Evolutionary conservation across 2,329 filamentous ascomycete species (phyloP).

Genomic region (Arachnomyces sp.): DNA sequence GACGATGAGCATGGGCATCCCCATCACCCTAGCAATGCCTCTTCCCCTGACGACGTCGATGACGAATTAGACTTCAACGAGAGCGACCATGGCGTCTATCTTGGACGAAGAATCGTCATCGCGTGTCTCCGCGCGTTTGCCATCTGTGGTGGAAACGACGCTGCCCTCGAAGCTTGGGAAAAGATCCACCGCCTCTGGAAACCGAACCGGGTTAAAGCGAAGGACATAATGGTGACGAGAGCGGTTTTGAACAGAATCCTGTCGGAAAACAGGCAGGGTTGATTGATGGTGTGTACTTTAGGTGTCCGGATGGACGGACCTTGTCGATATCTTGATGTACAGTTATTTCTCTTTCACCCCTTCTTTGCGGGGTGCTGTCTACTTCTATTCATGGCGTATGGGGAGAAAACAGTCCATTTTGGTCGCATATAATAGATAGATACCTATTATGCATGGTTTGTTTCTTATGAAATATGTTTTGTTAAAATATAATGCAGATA

Average conservation of each 20-base stretch:
- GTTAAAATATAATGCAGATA: too few species aligned
- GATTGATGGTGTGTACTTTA: too few species aligned
- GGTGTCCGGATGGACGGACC: too few species aligned
- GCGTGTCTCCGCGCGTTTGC: constrained; percentile 33
- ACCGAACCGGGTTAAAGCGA: constrained; percentile 25
- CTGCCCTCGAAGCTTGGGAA: constrained; percentile 31
- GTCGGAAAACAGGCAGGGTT: constrained; percentile 7
- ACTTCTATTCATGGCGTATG: too few species aligned
- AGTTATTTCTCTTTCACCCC: too few species aligned
- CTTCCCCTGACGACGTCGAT: constrained; percentile 9
- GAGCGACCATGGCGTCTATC: constrained; percentile 33
- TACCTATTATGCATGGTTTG: too few species aligned
- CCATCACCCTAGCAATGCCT: neutral
- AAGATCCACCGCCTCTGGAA: constrained; percentile 35
- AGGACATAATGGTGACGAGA: constrained; percentile 29
- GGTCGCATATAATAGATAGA: too few species aligned
- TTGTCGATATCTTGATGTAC: too few species aligned
- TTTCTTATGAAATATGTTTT: too few species aligned
- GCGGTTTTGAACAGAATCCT: constrained; percentile 30
- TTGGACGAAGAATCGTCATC: constrained; percentile 33
- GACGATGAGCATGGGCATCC: neutral
- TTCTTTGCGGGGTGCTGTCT: too few species aligned
- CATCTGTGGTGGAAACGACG: constrained; percentile 26
- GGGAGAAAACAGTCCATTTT: too few species aligned
- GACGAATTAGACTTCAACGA: constrained; percentile 20